A percentile compares a stretch with the other conserved stretches of the same genome.
phyloP scores from a whole-genome alignment of 2,329 filamentous ascomycete genomes.

The Fusarium staphyleae region DNA sequence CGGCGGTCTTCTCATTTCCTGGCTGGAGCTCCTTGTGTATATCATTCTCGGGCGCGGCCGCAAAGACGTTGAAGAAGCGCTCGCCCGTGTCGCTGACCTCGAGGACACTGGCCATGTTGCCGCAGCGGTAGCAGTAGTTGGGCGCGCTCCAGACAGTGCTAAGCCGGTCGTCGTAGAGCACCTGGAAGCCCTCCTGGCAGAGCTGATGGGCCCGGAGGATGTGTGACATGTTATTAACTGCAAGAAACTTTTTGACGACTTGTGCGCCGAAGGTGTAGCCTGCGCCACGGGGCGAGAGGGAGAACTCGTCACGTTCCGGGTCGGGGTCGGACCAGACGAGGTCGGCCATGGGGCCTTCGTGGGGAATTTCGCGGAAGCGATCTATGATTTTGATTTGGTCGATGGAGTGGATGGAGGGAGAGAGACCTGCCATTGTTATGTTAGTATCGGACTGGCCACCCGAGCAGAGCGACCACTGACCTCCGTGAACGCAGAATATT shows the following conservation, averaged over 20 bases:
- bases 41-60: slow-evolving; percentile 95
- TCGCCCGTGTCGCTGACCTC: slow-evolving; percentile 95
- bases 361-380: slow-evolving; percentile 96
- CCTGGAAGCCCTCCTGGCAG: slow-evolving; percentile 97
- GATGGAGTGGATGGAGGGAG: slow-evolving; percentile 93
- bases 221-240: slow-evolving; percentile 97
- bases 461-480: slow-evolving; percentile 46
- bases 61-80: slow-evolving; percentile 97
- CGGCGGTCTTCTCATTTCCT: slow-evolving; percentile 73
- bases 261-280: slow-evolving; percentile 98
- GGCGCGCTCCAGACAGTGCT: slow-evolving; percentile 99
- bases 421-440: slow-evolving; percentile 63
- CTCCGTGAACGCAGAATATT: slow-evolving; percentile 98
- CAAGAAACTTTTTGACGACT: slow-evolving; percentile 97
- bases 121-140: slow-evolving; percentile 94
- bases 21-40: slow-evolving; percentile 85
- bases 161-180: slow-evolving; percentile 91
- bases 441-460: slow-evolving; percentile 2
- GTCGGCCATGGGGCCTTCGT: slow-evolving; percentile 99
- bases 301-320: slow-evolving; percentile 97
- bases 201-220: slow-evolving; percentile 98
- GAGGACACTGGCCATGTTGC: slow-evolving; percentile 95
- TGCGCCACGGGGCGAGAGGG: slow-evolving; percentile 87
- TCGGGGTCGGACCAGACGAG: slow-evolving; percentile 98
- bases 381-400: slow-evolving; percentile 99